phyloP scores from a whole-genome alignment of 139 green algal genomes.

The Chloropicon primus region DNA sequence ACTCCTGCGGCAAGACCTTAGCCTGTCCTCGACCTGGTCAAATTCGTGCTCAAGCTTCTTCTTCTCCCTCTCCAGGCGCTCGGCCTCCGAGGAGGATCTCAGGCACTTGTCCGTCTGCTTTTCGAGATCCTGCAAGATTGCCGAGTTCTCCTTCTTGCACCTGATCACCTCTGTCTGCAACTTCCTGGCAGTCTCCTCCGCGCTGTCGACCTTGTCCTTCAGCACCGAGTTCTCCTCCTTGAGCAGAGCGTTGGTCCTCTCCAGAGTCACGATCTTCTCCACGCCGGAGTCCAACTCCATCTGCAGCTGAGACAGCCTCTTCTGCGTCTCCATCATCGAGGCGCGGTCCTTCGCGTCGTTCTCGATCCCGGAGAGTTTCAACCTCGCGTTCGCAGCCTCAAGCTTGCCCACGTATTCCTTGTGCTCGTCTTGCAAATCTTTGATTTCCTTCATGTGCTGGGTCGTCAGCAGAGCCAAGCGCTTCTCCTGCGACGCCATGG shows the following conservation, averaged over 20 bases:
- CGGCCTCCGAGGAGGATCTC: not conserved
- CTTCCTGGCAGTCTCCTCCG: not conserved
- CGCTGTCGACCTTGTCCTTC: not conserved
- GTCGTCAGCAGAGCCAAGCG: not conserved
- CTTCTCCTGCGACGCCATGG: not conserved
- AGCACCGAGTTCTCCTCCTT: not conserved
- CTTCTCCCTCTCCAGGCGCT: not conserved
- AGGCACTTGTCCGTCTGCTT: not conserved
- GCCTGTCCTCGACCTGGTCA: not conserved
- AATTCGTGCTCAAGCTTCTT: not conserved
- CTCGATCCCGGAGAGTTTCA: not conserved
- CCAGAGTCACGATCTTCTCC: not conserved
- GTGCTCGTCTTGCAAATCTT: not conserved
- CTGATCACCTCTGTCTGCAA: not conserved
- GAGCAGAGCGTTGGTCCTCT: not conserved
- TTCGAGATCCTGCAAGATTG: not conserved
- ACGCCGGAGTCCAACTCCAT: not conserved
- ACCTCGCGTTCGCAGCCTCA: not conserved
- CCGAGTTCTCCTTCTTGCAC: not conserved
- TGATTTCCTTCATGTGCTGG: not conserved
- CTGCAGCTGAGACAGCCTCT: not conserved
- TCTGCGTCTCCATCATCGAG: not conserved
- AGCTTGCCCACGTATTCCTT: not conserved
- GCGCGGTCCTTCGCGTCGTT: not conserved
- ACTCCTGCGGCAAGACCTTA: not conserved